Conservation (phyloP, 169 alveolate genomes). For the Eimeria necatrix region DNA sequence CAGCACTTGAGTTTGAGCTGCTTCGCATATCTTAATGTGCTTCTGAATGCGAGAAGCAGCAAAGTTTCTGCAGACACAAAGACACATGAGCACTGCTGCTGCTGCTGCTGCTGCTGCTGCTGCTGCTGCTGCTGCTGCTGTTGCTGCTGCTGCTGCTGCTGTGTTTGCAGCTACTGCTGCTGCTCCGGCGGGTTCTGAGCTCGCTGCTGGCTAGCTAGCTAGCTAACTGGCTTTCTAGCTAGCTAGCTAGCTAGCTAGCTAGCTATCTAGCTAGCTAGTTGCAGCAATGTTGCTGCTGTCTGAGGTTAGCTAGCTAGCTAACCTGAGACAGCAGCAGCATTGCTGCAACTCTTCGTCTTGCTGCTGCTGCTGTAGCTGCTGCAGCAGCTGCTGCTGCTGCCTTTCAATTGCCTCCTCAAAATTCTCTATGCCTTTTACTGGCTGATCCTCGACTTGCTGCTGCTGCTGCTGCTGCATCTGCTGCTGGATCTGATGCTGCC, state of each 20-base stretch:
- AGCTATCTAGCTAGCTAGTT: too few relatives aligned
- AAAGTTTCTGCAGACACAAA: background rate
- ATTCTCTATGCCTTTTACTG: background rate
- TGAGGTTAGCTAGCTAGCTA: background rate
- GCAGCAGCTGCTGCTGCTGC: background rate
- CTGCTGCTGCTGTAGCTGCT: background rate
- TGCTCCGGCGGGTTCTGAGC: too few relatives aligned
- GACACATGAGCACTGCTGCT: background rate
- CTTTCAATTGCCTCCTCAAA: constrained; percentile 1
- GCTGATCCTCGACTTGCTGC: background rate
- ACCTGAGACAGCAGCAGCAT: background rate
- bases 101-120: background rate
- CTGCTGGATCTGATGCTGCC: background rate
- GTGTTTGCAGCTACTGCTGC: too few relatives aligned
- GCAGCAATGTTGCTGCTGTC: too few relatives aligned
- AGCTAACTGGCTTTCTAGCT: too few relatives aligned
- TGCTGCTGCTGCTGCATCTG: background rate
- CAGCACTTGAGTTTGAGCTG: background rate
- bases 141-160: too few relatives aligned
- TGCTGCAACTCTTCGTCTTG: background rate
- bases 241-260: too few relatives aligned
- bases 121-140: too few relatives aligned
- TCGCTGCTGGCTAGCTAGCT: too few relatives aligned
- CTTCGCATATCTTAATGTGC: background rate
- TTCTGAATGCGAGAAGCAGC: background rate